phyloP scores from a whole-genome alignment of 2,329 filamentous ascomycete genomes.

The Claviceps monticola region DNA sequence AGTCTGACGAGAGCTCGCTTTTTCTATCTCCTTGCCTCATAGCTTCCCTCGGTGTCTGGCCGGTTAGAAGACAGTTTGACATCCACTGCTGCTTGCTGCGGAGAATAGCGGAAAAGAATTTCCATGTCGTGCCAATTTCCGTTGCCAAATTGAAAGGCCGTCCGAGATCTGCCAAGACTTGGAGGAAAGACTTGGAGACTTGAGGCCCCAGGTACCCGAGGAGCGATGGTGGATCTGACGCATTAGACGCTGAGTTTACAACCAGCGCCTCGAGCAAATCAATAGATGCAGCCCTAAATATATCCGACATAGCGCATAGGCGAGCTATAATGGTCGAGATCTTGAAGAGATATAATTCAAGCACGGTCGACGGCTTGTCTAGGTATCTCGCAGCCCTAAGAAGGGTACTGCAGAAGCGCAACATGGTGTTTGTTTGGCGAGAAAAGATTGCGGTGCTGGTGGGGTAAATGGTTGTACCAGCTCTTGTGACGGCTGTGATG shows the following conservation, averaged over 20 bases:
- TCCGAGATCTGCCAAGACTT: conserved; percentile 62
- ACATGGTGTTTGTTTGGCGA: conserved; percentile 47
- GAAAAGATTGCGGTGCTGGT: conserved; percentile 40
- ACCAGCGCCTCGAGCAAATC: conserved; percentile 61
- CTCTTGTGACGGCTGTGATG: conserved; percentile 30
- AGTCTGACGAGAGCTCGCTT: conserved; percentile 36
- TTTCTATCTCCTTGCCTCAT: conserved; percentile 43
- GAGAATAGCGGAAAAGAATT: conserved; percentile 72
- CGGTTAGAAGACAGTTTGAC: conserved; percentile 82
- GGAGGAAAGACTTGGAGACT: conserved; percentile 71
- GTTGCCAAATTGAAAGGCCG: conserved; percentile 53
- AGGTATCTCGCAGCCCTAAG: conserved; percentile 56
- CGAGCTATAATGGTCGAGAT: conserved; percentile 63
- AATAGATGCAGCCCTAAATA: conserved; percentile 52
- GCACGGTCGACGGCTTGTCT: conserved; percentile 45
- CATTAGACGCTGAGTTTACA: conserved; percentile 48
- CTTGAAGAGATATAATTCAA: conserved; percentile 73
- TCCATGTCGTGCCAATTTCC: conserved; percentile 63
- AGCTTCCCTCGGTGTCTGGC: conserved; percentile 66
- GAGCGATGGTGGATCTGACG: conserved; percentile 80
- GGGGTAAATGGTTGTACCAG: conserved; percentile 48
- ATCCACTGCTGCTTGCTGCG: conserved; percentile 92
- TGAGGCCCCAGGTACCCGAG: conserved; percentile 76
- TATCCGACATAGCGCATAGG: conserved; percentile 56
- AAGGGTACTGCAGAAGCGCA: conserved; percentile 54